Conservation (phyloP, 2,329 filamentous ascomycete genomes). For the Colletotrichum australisinense region DNA sequence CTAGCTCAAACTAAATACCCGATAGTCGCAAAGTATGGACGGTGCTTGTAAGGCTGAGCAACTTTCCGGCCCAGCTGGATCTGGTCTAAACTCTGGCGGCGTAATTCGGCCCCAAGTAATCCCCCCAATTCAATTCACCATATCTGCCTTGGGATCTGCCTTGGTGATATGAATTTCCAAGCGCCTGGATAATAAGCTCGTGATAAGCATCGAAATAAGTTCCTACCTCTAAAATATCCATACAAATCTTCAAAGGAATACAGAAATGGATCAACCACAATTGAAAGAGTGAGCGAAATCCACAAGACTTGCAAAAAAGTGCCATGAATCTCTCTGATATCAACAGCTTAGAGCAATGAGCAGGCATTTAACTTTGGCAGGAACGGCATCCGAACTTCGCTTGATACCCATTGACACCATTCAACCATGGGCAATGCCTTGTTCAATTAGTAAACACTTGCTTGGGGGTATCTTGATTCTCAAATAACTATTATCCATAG, state of each 20-base stretch:
- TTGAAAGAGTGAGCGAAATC: background rate
- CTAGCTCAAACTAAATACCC: background rate
- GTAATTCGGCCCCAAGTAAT: background rate
- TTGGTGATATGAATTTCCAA: background rate
- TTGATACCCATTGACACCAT: too few species aligned
- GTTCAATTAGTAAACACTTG: background rate
- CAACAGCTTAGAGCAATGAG: too few species aligned
- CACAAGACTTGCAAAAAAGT: background rate
- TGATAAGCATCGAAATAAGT: too few species aligned
- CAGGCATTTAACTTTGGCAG: too few species aligned
- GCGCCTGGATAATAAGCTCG: too few species aligned
- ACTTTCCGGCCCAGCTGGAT: background rate
- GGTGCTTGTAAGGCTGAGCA: background rate
- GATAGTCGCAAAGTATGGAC: background rate
- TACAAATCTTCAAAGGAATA: background rate
- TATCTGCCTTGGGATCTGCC: background rate
- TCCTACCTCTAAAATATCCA: background rate
- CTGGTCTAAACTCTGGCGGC: background rate
- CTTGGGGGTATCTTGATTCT: constrained; percentile 4
- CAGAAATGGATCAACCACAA: background rate
- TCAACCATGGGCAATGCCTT: too few species aligned
- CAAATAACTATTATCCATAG: background rate
- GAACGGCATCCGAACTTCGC: too few species aligned
- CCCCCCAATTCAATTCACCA: background rate
- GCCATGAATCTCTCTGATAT: too few species aligned